Evolutionary conservation across 2,329 filamentous ascomycete genomes (phyloP), one percentile per base, ranked within the genome.

Genomic region (Trichoderma sp.): DNA sequence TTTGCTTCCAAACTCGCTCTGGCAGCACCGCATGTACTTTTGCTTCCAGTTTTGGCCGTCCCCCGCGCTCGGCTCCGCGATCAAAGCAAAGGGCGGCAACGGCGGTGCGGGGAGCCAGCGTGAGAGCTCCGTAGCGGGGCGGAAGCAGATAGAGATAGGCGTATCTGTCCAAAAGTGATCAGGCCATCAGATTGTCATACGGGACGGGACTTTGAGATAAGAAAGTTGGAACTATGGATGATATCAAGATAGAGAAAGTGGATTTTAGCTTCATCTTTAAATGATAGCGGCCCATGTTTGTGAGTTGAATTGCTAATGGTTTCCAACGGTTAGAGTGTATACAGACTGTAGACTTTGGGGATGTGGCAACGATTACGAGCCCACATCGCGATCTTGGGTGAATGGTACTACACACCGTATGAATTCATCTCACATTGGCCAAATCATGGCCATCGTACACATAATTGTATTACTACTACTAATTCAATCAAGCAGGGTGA

Each of bases 1-100:
- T 68, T 36, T 57, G 11, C 47, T 53, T 7, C 26, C 15, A 58
- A 26, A n/a, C 12, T 6, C 17, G 36, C 43, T 34, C 28, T 66
- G 36, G 23, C 63, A n/a, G 57, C 57, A 20, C 39, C 39, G 20
- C 57, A 15, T 69, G 67, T 53, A 3, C 1, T 69, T 69, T 59
- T 59, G 28, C 67, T 69, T 69, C 67, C 67, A 43, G 17, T 69
- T 69, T 58, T 61, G 67, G 67, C 30, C 6, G 8, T 68, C 26
- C 53, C 66, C 66, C 36, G 55, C 65, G 62, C 59, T 63, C 59
- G 50, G 64, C 53, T 43, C 50, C 34, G 39, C 39, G 39, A 43
- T 43, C 39, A 43, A 43, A 15, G 15, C 39, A 43, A 43, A 43
- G 63, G 50, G 64, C 64, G 64, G 30, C 57, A 34, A 59, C 64